Base-by-base conservation (phyloP, 495 filamentous ascomycete genomes). In the Hypoxylon intermedium region DNA sequence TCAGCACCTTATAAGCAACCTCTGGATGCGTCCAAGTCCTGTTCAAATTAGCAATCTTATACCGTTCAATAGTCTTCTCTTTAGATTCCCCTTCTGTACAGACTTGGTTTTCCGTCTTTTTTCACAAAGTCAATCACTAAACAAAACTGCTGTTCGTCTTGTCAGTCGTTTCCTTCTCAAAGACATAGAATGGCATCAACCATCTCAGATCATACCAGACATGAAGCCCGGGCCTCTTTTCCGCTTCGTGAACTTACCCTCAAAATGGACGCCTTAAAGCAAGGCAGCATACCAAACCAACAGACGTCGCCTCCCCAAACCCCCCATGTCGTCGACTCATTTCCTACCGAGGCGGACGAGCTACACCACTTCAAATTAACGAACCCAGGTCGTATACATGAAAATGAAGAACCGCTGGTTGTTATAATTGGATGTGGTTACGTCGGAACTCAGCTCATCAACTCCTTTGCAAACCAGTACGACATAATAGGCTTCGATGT, bases 391-490 rank as follows among this genome's bases (percentile, higher is more conserved):
- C 31, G n/a, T 6, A 49, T 65, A 19, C 12, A 19, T 3, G 55
- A 55, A 13, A 46, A 65, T 13, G 63, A 72, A 18, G 51, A 67
- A 23, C 72, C 72, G 16, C 5, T 73, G 16, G 71, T 76, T 6
- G 69, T 67, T 18, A 65, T 76, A 23, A 68, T 76, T 15, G 74
- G 74, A 13, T 69, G 73, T 30, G 74, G 74, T 23, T 76, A 75
- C 42, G 72, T 76, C 28, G 74, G 74, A 12, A 46, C 51, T 13
- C 67, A 75, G 36, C 71, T 76, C 38, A 61, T 73, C 24, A 43
- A 53, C 15, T 47, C 38, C 6, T 76, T 76, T 34, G 66, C 69
- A 9, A 42, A 5, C 11, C 42, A 63, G 30, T 75, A 70, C 53
- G 40, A 56, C n/a, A 63, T 73, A 9, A 34, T 75, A 12, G 74